phyloP scores from a whole-genome alignment of 2,329 filamentous ascomycete genomes.

The Pseudogymnoascus sp. region DNA sequence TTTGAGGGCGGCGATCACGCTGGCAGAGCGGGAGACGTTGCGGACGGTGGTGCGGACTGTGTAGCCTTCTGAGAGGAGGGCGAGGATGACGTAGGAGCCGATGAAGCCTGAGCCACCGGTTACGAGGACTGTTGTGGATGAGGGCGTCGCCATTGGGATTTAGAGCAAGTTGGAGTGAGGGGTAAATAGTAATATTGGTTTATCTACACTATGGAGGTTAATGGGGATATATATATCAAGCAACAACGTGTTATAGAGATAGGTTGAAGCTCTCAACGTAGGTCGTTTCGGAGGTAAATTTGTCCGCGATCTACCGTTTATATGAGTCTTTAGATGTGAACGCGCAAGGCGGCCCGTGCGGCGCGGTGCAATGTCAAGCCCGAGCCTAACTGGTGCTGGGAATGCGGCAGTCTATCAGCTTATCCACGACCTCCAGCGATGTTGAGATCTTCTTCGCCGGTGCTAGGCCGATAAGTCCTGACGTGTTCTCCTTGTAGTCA shows the following conservation, averaged over 20 bases:
- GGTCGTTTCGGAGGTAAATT: background rate
- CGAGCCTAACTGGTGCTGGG: conserved; percentile 14
- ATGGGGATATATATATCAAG: background rate
- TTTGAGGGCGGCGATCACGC: conserved; percentile 21
- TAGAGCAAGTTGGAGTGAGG: background rate
- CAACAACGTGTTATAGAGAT: background rate
- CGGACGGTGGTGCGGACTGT: conserved; percentile 28
- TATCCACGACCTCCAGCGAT: conserved; percentile 21
- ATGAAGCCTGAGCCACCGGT: conserved; percentile 29
- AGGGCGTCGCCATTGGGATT: background rate
- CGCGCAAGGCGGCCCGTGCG: background rate
- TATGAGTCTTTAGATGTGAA: background rate
- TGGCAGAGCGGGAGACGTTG: conserved; percentile 17
- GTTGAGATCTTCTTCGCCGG: conserved; percentile 22
- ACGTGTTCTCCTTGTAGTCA: background rate
- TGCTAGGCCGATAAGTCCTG: conserved; percentile 22
- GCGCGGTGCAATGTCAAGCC: background rate
- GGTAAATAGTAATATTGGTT: background rate
- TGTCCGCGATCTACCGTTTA: background rate
- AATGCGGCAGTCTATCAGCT: conserved; percentile 24
- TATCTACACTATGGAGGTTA: background rate
- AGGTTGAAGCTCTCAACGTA: background rate
- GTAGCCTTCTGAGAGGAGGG: conserved; percentile 23
- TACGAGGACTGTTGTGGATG: conserved; percentile 21
- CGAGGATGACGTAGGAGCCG: conserved; percentile 25